A percentile compares a stretch with the other conserved stretches of the same genome.
phyloP scores from a whole-genome alignment of 2,329 filamentous ascomycete genomes.

The Xenosphaeropsis pyriputrescens region DNA sequence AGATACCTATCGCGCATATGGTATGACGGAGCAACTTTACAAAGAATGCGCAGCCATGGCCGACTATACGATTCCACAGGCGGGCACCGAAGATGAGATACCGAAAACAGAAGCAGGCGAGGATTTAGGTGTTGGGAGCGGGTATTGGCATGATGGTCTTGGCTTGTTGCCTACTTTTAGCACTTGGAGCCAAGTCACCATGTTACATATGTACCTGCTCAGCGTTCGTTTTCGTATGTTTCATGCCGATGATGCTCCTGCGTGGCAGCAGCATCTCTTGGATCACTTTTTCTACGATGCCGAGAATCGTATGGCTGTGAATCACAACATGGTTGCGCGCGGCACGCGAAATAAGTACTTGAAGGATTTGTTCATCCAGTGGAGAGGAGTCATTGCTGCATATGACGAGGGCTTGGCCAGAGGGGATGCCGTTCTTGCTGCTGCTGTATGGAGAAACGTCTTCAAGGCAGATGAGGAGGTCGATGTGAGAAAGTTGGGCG shows the following conservation, averaged over 20 bases:
- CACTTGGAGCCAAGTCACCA: slow-evolving; percentile 91
- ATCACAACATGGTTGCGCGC: slow-evolving; percentile 54
- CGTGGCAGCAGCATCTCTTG: slow-evolving; percentile 80
- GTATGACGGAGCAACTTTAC: slow-evolving; percentile 65
- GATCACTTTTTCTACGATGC: slow-evolving; percentile 92
- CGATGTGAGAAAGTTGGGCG: slow-evolving; percentile 43
- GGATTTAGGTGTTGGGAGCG: slow-evolving; percentile 61
- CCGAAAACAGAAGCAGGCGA: slow-evolving; percentile 64
- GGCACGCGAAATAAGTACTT: slow-evolving; percentile 48
- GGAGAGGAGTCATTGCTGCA: slow-evolving; percentile 72
- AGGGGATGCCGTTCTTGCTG: slow-evolving; percentile 62
- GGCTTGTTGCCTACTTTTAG: slow-evolving; percentile 76
- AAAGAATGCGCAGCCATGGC: slow-evolving; percentile 59
- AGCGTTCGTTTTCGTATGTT: slow-evolving; percentile 72
- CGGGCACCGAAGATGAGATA: slow-evolving; percentile 49
- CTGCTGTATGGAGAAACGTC: slow-evolving; percentile 86
- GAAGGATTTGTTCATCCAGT: slow-evolving; percentile 88
- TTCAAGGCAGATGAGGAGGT: slow-evolving; percentile 60
- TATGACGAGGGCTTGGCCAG: slow-evolving; percentile 72
- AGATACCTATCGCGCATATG: slow-evolving; percentile 67
- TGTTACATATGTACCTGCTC: slow-evolving; percentile 90
- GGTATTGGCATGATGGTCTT: slow-evolving; percentile 75
- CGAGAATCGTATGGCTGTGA: slow-evolving; percentile 68
- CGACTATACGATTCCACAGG: slow-evolving; percentile 60
- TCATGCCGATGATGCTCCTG: slow-evolving; percentile 49